These are phyloP conservation scores for Globisporangium spiculum DNA, from an alignment of 352 stramenopile genomes.

Conservation along the genomic window DNA sequence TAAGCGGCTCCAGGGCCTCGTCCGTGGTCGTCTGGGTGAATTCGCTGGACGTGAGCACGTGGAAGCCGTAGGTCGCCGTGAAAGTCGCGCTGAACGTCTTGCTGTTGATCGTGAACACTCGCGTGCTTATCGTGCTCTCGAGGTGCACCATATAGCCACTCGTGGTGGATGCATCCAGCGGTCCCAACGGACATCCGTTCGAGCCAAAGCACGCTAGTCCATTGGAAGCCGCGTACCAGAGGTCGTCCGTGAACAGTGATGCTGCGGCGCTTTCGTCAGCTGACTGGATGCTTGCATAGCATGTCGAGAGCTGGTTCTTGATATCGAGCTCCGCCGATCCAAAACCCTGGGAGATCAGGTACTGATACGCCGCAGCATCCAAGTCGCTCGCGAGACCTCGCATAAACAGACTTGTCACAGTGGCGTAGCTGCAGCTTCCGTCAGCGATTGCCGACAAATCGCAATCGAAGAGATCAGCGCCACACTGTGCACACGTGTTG, in stretches of 20 bases:
- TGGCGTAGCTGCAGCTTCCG: conserved; percentile 15
- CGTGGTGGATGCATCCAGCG: conserved; percentile 11
- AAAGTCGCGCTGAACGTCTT: conserved; percentile 19
- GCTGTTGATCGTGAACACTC: conserved; percentile 10
- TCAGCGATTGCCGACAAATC: background rate
- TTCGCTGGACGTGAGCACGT: conserved; percentile 3
- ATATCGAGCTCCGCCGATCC: background rate
- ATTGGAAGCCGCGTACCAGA: conserved; percentile 22
- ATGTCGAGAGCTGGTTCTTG: background rate
- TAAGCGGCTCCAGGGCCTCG: conserved; percentile 6
- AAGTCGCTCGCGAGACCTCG: background rate
- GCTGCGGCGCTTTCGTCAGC: background rate
- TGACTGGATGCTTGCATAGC: background rate
- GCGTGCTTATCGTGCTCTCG: background rate
- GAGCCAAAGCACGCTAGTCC: conserved; percentile 23
- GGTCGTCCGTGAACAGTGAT: conserved; percentile 12
- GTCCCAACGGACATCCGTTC: conserved; percentile 23
- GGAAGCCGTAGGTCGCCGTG: conserved; percentile 18
- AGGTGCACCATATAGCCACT: conserved; percentile 21
- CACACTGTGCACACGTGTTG: conserved; percentile 10
- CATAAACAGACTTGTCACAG: background rate
- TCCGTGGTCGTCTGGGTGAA: conserved; percentile 14
- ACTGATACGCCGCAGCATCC: background rate
- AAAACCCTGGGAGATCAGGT: background rate
- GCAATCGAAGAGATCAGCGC: conserved; percentile 12